Base-by-base conservation (phyloP, 2,329 filamentous ascomycete species). In the Hymenoscyphus scutula region DNA sequence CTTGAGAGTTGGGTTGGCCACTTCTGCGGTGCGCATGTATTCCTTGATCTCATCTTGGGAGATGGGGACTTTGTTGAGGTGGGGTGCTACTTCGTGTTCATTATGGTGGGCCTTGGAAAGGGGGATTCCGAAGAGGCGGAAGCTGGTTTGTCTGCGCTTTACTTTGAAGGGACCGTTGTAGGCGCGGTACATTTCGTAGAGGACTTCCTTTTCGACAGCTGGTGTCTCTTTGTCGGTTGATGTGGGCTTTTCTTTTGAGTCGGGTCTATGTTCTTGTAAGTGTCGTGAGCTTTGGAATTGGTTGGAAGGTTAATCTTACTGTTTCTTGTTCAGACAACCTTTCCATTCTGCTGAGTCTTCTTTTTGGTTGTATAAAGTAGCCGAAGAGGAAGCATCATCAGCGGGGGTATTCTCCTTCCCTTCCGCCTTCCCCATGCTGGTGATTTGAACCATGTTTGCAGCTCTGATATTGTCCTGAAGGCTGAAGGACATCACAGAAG, bases 21-120 rank as follows among this genome's bases (percentile, higher is more conserved):
- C 45, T 51, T 51, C 8, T 19, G 45, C 45, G 45, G n/a, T 23
- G 11, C 45, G 45, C 19, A 51, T 51, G 45, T 23, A 25, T 23
- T 51, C 54, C 25, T 56, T 56, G 32, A 56, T 56, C 25, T 56
- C 54, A 11, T 56, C 54, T n/a, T 56, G 54, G 13, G 30, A 37
- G n/a, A 38, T 32, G n/a, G 54, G 54, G 11, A 56, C 13, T 38
- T 56, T 19, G 32, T 56, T 32, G 27, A 56, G 13, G 30, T 38
- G 19, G 3, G 27, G 19, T 25, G n/a, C 29, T 15, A 41, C 19
- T 13, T 34, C 29, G n/a, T 37, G 13, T 11, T 56, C 32, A 2
- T 34, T 37, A 6, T 34, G 15, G 15, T 13, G 10, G 54, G 5
- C 17, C 27, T 56, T 56, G 32, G 23, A 32, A 1, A 34, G 34